These are phyloP conservation scores for Tuber magnatum DNA, from an alignment of 495 filamentous ascomycete species.

Conservation along the genomic window DNA sequence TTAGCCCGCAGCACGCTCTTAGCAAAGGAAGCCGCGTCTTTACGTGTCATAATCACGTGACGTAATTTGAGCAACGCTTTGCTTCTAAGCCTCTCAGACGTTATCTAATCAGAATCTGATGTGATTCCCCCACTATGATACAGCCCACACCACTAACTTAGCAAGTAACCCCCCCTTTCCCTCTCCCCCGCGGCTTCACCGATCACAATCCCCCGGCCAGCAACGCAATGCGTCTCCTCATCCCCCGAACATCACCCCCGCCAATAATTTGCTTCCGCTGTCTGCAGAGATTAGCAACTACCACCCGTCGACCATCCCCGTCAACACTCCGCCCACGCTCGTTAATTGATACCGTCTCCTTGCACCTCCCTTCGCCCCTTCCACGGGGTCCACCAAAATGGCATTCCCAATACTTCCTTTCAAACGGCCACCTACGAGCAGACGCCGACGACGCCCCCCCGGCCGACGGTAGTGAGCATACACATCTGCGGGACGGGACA, in stretches of 20 bases:
- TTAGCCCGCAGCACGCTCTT: background rate
- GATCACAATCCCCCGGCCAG: background rate
- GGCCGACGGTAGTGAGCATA: background rate
- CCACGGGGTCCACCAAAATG: slow-evolving; percentile 6
- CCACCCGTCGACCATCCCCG: slow-evolving; percentile 1
- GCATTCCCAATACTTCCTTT: slow-evolving; percentile 33
- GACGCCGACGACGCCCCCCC: background rate
- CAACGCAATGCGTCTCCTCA: slow-evolving; percentile 22
- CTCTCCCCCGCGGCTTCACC: background rate
- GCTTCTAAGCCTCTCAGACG: background rate
- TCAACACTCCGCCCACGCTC: background rate
- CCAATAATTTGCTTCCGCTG: slow-evolving; percentile 24
- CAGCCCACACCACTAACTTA: background rate
- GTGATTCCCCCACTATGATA: background rate
- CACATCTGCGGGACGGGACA: background rate
- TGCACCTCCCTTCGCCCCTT: background rate
- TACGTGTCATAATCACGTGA: background rate
- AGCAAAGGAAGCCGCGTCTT: background rate
- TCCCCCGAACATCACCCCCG: slow-evolving; percentile 12
- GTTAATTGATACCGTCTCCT: slow-evolving; percentile 3
- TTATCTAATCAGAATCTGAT: background rate
- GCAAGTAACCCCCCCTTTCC: background rate
- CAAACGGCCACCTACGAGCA: slow-evolving; percentile 23
- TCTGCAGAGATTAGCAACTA: slow-evolving; percentile 11
- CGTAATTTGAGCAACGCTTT: background rate